Base-by-base conservation (phyloP, 345 rosid species). In the Euphorbia peplus region DNA sequence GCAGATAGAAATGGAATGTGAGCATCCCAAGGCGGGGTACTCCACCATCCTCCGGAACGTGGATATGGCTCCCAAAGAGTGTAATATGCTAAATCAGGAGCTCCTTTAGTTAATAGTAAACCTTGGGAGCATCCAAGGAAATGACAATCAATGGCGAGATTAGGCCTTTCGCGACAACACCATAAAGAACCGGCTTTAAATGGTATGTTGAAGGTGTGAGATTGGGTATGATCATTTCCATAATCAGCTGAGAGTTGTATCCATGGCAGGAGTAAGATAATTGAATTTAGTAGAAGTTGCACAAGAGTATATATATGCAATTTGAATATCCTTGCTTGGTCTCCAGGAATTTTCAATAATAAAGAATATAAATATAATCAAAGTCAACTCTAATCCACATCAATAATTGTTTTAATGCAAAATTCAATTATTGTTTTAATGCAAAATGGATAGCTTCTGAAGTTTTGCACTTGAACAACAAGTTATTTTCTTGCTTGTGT, bases 171-270 rank as follows among this genome's bases (percentile, higher is more conserved):
- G 21, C 54, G 19, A 29, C 74, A 64, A 22, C 47, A 24, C 63
- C 66, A 67, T 8, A 11, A 44, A 60, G 29, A 48, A 29, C 53
- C 37, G 1, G 24, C 54, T 6, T 9, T 39, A 52, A 64, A 67
- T 3, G 58, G 30, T 35, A 55, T 24, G 24, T 58, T 59, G 25
- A 62, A 50, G 7, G 8, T 19, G 44, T 48, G 15, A 22, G 54
- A 41, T 37, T 58, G 22, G 3, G 15, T 44, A 10, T 54, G 29
- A 8, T 11, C 16, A 44, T 0, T 42, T 32, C 35, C 66, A 13
- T 37, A 2, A n/a, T 55, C 35, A 22, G 42, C 57, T 2, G 18
- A 24, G 61, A 79, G 71, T 47, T 50, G 72, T 64, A 82, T 76
- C 73, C 63, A 60, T 15, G 67, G 57, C 2, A 25, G 57, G 57